phyloP scores from a whole-genome alignment of 2,329 filamentous ascomycete species.

The Venturia asperata region DNA sequence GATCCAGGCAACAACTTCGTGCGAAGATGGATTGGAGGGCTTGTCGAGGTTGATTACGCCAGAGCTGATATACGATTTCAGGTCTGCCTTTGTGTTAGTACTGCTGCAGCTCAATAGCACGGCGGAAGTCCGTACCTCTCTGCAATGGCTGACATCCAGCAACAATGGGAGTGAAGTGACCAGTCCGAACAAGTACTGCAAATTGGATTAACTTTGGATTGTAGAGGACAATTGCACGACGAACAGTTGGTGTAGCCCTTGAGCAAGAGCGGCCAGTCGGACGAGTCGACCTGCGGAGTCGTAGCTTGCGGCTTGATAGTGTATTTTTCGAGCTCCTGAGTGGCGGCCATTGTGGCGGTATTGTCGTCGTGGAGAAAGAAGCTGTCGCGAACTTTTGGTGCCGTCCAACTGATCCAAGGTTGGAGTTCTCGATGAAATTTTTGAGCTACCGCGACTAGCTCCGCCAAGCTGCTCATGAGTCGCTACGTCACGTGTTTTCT shows the following conservation, averaged over 20 bases:
- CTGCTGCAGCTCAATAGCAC: not conserved
- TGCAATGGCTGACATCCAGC: slow-evolving; percentile 85
- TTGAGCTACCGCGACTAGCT: not conserved
- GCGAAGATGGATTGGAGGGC: slow-evolving; percentile 93
- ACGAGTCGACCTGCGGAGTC: slow-evolving; percentile 73
- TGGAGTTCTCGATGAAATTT: slow-evolving; percentile 6
- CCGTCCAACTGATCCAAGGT: not conserved
- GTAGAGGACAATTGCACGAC: slow-evolving; percentile 31
- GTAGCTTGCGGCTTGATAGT: slow-evolving; percentile 50
- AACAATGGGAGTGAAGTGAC: slow-evolving; percentile 94
- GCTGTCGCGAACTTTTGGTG: not conserved
- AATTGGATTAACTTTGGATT: not conserved
- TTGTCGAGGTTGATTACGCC: slow-evolving; percentile 98
- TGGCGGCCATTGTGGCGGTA: slow-evolving; percentile 20
- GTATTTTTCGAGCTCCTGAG: slow-evolving; percentile 18
- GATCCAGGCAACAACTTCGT: slow-evolving; percentile 99
- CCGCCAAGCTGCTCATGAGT: not conserved
- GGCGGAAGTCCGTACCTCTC: slow-evolving; percentile 40
- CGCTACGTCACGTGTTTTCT: not conserved
- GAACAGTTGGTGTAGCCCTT: slow-evolving; percentile 92
- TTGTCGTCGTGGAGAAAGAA: not conserved
- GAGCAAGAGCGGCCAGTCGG: slow-evolving; percentile 84
- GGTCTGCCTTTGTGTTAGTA: slow-evolving; percentile 44
- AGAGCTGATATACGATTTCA: slow-evolving; percentile 94
- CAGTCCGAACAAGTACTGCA: slow-evolving; percentile 81